phyloP scores from a whole-genome alignment of 257 asterid genomes.

The Gentiana straminea region DNA sequence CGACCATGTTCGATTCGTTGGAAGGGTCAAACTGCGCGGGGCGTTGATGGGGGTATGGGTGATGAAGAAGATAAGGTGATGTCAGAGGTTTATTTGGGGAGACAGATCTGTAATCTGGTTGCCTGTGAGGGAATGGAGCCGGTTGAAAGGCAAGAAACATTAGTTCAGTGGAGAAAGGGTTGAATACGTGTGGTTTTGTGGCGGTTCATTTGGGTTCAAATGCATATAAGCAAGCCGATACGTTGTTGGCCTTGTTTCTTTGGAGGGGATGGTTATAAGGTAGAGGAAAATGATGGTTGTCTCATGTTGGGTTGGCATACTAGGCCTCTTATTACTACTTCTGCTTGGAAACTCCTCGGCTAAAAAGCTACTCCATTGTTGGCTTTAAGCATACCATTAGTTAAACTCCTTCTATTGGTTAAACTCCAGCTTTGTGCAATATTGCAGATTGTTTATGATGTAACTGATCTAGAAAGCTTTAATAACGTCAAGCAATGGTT shows the following conservation, averaged over 20 bases:
- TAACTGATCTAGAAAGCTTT: no score
- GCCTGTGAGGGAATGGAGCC: constrained; percentile 73
- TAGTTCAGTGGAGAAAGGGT: constrained; percentile 63
- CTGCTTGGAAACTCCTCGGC: constrained; percentile 85
- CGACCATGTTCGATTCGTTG: constrained; percentile 84
- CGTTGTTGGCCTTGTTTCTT: constrained; percentile 61
- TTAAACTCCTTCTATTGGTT: no score
- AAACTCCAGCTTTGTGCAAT: no score
- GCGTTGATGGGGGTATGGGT: no score
- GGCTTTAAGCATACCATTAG: no score
- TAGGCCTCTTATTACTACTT: constrained; percentile 71
- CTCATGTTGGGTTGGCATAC: constrained; percentile 87
- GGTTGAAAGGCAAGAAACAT: constrained; percentile 72
- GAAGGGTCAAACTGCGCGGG: constrained; percentile 53
- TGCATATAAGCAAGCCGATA: constrained; percentile 83
- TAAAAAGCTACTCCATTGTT: no score
- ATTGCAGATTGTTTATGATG: no score
- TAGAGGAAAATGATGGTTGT: constrained; percentile 79
- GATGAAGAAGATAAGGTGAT: constrained; percentile 46
- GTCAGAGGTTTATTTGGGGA: constrained; percentile 70
- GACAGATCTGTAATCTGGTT: constrained; percentile 86
- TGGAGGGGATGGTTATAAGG: constrained; percentile 75
- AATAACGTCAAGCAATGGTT: no score
- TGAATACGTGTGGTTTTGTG: constrained; percentile 51
- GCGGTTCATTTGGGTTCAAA: constrained; percentile 69